Base-by-base conservation (phyloP, 106 monocot genomes). In the Acanthochlamys bracteata region DNA sequence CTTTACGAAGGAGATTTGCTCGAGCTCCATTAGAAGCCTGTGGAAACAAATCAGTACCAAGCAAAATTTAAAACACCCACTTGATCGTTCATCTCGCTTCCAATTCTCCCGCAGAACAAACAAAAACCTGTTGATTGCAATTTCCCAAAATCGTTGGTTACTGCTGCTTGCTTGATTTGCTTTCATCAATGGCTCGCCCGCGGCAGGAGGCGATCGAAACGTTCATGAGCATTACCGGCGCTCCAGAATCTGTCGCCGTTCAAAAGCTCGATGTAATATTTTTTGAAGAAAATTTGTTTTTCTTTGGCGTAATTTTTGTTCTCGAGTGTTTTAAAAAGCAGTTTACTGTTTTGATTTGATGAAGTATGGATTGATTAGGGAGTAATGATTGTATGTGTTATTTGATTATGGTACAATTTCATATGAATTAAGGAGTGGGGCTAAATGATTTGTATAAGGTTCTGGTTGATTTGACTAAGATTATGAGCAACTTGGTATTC, bases 191-290 rank as follows among this genome's bases (percentile, higher is more conserved):
- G 86, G 82, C 73, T 40, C 73, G 76, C 42, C 76, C 79, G 20
- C 19, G 75, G 66, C 86, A 75, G 71, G 82, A 86, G 23, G 73
- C 75, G 73, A 86, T 86, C 74, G 82, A 86, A 15, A 82, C 78
- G 42, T 86, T 86, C 65, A 71, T 76, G 26, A 76, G 76, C 72
- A 79, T 82, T 73, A 86, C 86, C 40, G 82, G 86, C 43, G 69
- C 74, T 26, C 63, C 75, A 41, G 79, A 79, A 58, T 57, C 76
- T 60, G 70, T 79, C 65, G 86, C 86, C 14, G 41, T 79, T 41
- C 79, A 74, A 66, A 86, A 76, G 67, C 82, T 86, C 49, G 66
- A 82, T 79, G 86, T 83, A 66, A 49, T 55, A 4, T 4, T 14
- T 49, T 49, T 2, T 49, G 4, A 49, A 49, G 6, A 9, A 4